Percentiles rank a stretch among this genome's conserved stretches.
These are phyloP conservation scores for Croton laevigatus DNA, from an alignment of 441 rosid genomes.

Conservation along the genomic window DNA sequence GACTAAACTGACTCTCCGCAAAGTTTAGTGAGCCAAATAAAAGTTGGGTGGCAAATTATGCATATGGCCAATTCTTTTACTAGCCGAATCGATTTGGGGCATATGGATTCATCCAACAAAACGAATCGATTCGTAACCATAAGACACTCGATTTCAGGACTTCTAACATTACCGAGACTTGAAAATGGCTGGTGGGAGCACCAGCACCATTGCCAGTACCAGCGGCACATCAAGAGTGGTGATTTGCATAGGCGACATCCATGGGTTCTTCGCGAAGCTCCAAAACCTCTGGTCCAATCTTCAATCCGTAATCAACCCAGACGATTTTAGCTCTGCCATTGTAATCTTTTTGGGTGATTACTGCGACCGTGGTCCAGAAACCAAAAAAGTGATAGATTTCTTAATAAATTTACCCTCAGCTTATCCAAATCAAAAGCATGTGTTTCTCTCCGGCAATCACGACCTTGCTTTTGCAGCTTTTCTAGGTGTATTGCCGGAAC, in stretches of 20 bases:
- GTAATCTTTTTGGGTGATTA: constrained; percentile 85
- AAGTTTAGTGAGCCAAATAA: too few relatives aligned
- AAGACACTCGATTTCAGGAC: too few relatives aligned
- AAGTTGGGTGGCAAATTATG: too few relatives aligned
- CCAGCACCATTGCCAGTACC: neutral
- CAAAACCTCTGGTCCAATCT: constrained; percentile 73
- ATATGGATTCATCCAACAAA: too few relatives aligned
- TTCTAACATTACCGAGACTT: too few relatives aligned
- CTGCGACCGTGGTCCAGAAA: constrained; percentile 85
- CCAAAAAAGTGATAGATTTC: constrained; percentile 62
- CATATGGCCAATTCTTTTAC: too few relatives aligned
- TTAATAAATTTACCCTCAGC: constrained; percentile 45
- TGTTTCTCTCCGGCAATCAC: constrained; percentile 69
- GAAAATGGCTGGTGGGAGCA: constrained; percentile 10
- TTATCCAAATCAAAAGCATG: constrained; percentile 61
- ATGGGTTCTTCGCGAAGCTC: constrained; percentile 67
- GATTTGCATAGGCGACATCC: constrained; percentile 80
- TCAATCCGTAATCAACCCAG: constrained; percentile 38
- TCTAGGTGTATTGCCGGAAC: constrained; percentile 50
- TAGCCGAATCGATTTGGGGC: too few relatives aligned
- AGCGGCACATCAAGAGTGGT: constrained; percentile 44
- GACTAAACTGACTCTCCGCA: too few relatives aligned
- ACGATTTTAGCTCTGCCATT: constrained; percentile 53
- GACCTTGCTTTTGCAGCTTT: constrained; percentile 75
- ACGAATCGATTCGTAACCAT: too few relatives aligned